A percentile compares a stretch with the other conserved stretches of the same genome.
Evolutionary conservation across 306 rosid genomes (phyloP).

Genomic region (Dryas alaskensis): DNA sequence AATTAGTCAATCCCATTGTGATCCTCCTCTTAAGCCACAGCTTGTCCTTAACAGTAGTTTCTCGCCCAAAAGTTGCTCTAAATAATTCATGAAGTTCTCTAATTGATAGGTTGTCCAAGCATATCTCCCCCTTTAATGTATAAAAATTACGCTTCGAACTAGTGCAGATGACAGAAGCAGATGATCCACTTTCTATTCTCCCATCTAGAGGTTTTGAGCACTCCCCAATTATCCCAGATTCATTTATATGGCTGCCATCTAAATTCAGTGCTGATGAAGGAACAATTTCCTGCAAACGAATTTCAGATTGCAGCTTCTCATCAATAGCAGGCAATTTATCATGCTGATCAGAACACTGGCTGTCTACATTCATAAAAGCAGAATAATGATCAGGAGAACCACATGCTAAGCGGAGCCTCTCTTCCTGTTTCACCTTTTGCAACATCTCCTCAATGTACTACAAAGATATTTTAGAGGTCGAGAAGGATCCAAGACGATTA

Average conservation of each 20-base stretch:
- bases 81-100: constrained; percentile 90
- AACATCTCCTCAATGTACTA: constrained; percentile 56
- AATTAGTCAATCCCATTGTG: constrained; percentile 86
- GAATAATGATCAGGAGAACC: constrained; percentile 46
- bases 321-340: constrained; percentile 44
- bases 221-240: constrained; percentile 49
- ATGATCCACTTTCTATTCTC: constrained; percentile 54
- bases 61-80: constrained; percentile 86
- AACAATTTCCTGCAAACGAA: constrained; percentile 45
- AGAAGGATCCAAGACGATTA: constrained; percentile 39
- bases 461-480: constrained; percentile 37
- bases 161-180: constrained; percentile 54
- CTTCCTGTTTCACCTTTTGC: constrained; percentile 60
- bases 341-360: constrained; percentile 41
- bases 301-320: constrained; percentile 41
- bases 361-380: constrained; percentile 38
- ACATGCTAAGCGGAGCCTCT: constrained; percentile 50
- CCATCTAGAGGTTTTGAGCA: constrained; percentile 58
- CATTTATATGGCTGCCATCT: constrained; percentile 43
- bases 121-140: constrained; percentile 63
- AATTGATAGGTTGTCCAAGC: constrained; percentile 81
- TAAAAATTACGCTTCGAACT: constrained; percentile 48
- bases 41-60: constrained; percentile 92
- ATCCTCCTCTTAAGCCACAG: constrained; percentile 93
- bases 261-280: constrained; percentile 46